Conservation (phyloP, 2,329 filamentous ascomycete species). For the Alternaria hordeiaustralica region DNA sequence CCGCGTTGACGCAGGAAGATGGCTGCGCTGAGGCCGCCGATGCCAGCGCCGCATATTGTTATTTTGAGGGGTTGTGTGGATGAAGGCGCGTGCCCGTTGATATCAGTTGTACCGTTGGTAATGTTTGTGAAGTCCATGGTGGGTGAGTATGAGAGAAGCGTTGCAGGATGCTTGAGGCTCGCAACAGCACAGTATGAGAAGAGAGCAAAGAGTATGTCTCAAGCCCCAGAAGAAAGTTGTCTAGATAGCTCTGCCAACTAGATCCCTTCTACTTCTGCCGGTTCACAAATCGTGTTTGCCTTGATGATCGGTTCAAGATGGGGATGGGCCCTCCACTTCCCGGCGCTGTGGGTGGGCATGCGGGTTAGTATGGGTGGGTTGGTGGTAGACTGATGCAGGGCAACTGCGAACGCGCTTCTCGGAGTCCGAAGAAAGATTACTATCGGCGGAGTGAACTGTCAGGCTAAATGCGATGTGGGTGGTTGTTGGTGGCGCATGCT, state of each 20-base stretch:
- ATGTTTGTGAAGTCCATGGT: slow-evolving; percentile 27
- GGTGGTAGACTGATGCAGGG: neutral
- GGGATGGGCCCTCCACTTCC: neutral
- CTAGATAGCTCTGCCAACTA: neutral
- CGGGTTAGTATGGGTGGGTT: neutral
- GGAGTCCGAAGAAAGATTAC: neutral
- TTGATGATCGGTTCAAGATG: neutral
- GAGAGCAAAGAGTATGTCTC: neutral
- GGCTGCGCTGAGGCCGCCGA: slow-evolving; percentile 61
- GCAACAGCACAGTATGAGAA: neutral
- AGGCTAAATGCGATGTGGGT: neutral
- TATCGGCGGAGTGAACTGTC: neutral
- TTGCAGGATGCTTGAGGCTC: neutral
- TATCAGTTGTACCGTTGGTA: neutral
- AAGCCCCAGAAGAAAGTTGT: neutral
- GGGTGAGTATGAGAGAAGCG: neutral
- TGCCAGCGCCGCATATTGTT: slow-evolving; percentile 54
- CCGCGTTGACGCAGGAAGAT: slow-evolving; percentile 58
- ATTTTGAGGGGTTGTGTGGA: slow-evolving; percentile 45
- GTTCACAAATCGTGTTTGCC: neutral
- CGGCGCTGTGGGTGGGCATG: neutral
- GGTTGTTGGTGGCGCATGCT: neutral
- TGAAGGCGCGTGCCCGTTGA: neutral
- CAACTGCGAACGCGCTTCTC: neutral
- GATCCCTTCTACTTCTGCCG: neutral